A percentile compares a stretch with the other conserved stretches of the same genome.
These are phyloP conservation scores for Pseudogymnoascus sp. DNA, from an alignment of 2,329 filamentous ascomycete species.

Conservation along the genomic window DNA sequence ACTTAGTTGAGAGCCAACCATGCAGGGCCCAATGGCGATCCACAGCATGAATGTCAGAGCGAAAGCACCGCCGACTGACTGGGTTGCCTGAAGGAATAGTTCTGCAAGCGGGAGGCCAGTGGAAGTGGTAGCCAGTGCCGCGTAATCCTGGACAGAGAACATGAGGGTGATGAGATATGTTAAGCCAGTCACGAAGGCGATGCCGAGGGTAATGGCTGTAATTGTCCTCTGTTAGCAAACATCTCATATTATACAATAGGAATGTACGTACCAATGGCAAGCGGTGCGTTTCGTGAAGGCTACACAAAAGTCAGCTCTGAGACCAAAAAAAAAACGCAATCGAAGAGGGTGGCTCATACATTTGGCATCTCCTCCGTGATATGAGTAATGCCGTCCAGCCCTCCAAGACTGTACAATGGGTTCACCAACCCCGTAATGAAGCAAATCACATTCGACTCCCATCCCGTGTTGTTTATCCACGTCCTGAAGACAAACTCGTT, in stretches of 20 bases:
- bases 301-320: not conserved
- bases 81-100: conserved; percentile 38
- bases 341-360: conserved; percentile 22
- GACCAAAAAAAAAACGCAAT: not conserved
- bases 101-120: conserved; percentile 39
- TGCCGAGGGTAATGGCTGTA: conserved; percentile 38
- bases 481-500: conserved; percentile 43
- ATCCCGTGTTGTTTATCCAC: conserved; percentile 46
- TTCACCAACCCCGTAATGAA: conserved; percentile 45
- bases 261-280: conserved; percentile 23
- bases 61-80: conserved; percentile 34
- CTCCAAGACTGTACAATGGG: conserved; percentile 39
- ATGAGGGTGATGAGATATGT: conserved; percentile 44
- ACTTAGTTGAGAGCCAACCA: conserved; percentile 30
- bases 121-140: conserved; percentile 33
- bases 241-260: not conserved
- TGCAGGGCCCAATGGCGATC: conserved; percentile 31
- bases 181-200: conserved; percentile 42
- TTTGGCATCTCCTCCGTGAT: conserved; percentile 46
- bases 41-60: conserved; percentile 36
- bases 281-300: conserved; percentile 32
- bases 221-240: not conserved
- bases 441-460: conserved; percentile 38
- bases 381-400: conserved; percentile 41
- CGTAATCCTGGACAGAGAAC: conserved; percentile 43